Evolutionary conservation across 805 yeast species (phyloP).

Genomic region (Wickerhamiella vanderwaltii): DNA sequence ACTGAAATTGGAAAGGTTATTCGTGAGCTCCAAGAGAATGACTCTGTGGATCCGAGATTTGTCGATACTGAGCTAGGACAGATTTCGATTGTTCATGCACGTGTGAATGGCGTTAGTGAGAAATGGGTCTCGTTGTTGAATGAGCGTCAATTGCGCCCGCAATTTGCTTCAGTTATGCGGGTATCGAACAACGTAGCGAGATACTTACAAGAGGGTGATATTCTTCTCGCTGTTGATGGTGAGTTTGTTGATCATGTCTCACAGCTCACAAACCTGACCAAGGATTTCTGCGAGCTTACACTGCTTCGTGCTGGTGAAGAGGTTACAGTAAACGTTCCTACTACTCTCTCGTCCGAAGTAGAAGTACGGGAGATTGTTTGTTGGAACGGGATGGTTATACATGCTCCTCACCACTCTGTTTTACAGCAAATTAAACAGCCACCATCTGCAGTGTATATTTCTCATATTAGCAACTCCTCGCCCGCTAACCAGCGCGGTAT

Average conservation of each 20-base stretch:
- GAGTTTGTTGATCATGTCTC: slow-evolving; percentile 51
- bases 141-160: slow-evolving; percentile 49
- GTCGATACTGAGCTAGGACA: slow-evolving; percentile 71
- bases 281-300: slow-evolving; percentile 41
- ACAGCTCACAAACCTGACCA: slow-evolving; percentile 42
- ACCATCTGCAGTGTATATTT: slow-evolving; percentile 77
- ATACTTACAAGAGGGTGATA: slow-evolving; percentile 48
- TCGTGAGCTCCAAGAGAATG: slow-evolving; percentile 37
- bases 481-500: slow-evolving; percentile 78
- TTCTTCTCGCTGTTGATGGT: slow-evolving; percentile 58
- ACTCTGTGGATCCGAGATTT: slow-evolving; percentile 38
- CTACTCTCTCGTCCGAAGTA: slow-evolving; percentile 45
- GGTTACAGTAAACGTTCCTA: slow-evolving; percentile 47
- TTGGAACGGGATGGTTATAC: slow-evolving; percentile 79
- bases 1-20: slow-evolving; percentile 51
- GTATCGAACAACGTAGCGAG: slow-evolving; percentile 38
- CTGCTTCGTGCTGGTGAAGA: slow-evolving; percentile 63
- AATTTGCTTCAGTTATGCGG: slow-evolving; percentile 59
- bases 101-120: slow-evolving; percentile 79
- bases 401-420: slow-evolving; percentile 87
- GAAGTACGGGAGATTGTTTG: slow-evolving; percentile 54
- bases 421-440: slow-evolving; percentile 65
- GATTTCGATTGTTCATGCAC: slow-evolving; percentile 56
- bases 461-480: slow-evolving; percentile 63
- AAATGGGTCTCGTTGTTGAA: slow-evolving; percentile 67